phyloP scores from a whole-genome alignment of 2,329 filamentous ascomycete genomes.

The Trichophyton verrucosum region DNA sequence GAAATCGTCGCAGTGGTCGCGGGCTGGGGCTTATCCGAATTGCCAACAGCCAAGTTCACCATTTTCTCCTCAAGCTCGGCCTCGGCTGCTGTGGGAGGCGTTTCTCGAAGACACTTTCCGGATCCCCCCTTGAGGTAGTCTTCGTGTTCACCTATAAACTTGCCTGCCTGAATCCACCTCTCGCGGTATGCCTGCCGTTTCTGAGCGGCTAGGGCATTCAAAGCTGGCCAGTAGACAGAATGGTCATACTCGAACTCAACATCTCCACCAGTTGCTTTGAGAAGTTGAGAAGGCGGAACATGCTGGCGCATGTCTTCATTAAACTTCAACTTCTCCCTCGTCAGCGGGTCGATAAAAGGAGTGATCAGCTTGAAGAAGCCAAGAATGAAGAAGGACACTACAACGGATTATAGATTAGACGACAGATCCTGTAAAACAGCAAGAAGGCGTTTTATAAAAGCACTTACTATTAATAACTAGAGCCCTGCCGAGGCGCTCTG shows the following conservation, averaged over 20 bases:
- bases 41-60: constrained; percentile 11
- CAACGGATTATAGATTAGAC: not conserved
- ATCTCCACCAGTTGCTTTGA: constrained; percentile 64
- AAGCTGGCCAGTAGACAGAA: constrained; percentile 72
- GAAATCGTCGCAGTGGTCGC: not conserved
- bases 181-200: constrained; percentile 50
- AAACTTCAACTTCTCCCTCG: constrained; percentile 90
- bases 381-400: constrained; percentile 80
- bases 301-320: constrained; percentile 81
- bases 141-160: constrained; percentile 74
- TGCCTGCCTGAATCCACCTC: constrained; percentile 70
- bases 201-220: constrained; percentile 58
- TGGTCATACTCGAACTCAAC: constrained; percentile 91
- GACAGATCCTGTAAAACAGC: constrained; percentile 2
- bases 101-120: constrained; percentile 27
- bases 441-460: not conserved
- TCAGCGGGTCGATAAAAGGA: constrained; percentile 91
- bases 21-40: not conserved
- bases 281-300: constrained; percentile 70
- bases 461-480: constrained; percentile 73
- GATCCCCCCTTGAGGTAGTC: constrained; percentile 67
- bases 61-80: constrained; percentile 14
- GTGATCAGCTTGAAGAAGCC: constrained; percentile 95
- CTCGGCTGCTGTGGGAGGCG: constrained; percentile 11
- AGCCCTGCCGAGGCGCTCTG: constrained; percentile 77